A percentile compares a stretch with the other conserved stretches of the same genome.
phyloP scores from a whole-genome alignment of 1,139 yeast genomes.

The Suhomyces panamericanus region DNA sequence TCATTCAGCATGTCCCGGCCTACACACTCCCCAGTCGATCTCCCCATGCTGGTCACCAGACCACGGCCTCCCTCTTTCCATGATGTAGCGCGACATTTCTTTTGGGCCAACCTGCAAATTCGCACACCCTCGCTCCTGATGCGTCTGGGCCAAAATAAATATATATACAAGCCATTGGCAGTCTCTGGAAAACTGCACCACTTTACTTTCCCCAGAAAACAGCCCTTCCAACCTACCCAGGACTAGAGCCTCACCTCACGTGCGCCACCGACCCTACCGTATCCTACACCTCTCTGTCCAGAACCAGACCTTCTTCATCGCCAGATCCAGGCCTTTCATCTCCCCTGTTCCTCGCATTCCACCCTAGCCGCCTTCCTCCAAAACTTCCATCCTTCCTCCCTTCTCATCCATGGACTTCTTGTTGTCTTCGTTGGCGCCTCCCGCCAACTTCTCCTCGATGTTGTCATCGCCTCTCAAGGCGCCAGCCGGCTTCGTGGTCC shows the following conservation, averaged over 20 bases:
- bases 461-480: constrained; percentile 19
- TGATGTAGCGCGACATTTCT: constrained; percentile 1
- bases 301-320: neutral
- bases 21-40: neutral
- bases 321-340: too few species aligned
- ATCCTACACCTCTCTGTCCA: neutral
- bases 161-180: too few species aligned
- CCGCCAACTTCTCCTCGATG: constrained; percentile 20
- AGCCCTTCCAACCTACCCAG: too few species aligned
- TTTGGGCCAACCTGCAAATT: neutral
- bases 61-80: neutral
- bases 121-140: too few species aligned
- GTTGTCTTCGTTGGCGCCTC: constrained; percentile 11
- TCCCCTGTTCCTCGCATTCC: too few species aligned
- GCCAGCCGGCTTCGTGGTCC: constrained; percentile 12
- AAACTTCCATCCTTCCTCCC: neutral
- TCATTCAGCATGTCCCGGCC: neutral
- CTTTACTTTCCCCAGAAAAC: too few species aligned
- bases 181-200: too few species aligned
- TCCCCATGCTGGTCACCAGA: neutral
- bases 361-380: neutral
- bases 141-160: too few species aligned
- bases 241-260: too few species aligned
- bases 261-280: neutral
- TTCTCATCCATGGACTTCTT: constrained; percentile 4